phyloP scores from a whole-genome alignment of 352 stramenopile genomes.

The Pythium rishiriense region DNA sequence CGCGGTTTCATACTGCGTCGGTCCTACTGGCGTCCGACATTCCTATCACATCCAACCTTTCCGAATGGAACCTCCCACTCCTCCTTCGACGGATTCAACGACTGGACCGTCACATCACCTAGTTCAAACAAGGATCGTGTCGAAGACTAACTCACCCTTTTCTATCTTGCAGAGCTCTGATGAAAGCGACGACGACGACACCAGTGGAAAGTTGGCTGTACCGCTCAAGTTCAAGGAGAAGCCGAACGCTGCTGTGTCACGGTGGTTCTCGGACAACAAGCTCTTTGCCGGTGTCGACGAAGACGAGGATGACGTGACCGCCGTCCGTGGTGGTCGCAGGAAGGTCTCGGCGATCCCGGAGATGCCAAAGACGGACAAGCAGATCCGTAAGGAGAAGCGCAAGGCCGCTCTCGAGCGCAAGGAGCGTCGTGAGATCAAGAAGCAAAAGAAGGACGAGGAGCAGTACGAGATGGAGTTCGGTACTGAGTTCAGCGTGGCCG shows the following conservation, averaged over 20 bases:
- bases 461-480: constrained; percentile 83
- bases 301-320: constrained; percentile 34
- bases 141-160: background rate
- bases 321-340: constrained; percentile 3
- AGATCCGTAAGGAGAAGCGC: constrained; percentile 96
- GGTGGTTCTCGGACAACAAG: constrained; percentile 87
- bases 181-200: constrained; percentile 38
- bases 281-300: constrained; percentile 77
- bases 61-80: background rate
- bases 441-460: constrained; percentile 82
- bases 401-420: constrained; percentile 93
- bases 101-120: no score
- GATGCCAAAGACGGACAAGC: constrained; percentile 99
- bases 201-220: constrained; percentile 59
- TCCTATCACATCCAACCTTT: background rate
- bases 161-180: constrained; percentile 70
- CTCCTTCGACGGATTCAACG: constrained; percentile 3
- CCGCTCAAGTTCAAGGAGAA: constrained; percentile 80
- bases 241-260: constrained; percentile 67
- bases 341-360: constrained; percentile 40
- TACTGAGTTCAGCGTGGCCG: constrained; percentile 62
- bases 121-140: background rate
- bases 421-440: constrained; percentile 81
- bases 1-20: constrained; percentile 34
- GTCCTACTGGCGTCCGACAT: constrained; percentile 85